These are phyloP conservation scores for Diaporthe nobilis DNA, from an alignment of 2,329 filamentous ascomycete genomes.

Conservation along the genomic window DNA sequence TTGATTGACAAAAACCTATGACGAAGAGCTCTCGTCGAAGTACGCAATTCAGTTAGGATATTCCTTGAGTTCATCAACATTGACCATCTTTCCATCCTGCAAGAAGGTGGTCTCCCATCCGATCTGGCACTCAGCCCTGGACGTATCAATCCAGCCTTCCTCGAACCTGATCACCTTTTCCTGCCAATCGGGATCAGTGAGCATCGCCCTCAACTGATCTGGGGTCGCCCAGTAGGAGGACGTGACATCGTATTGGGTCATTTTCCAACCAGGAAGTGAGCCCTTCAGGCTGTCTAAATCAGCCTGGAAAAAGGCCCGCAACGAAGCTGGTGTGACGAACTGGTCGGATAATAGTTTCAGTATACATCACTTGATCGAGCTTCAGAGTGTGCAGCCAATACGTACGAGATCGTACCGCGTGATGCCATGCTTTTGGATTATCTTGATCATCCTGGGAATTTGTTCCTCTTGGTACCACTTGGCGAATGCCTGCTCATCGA, in stretches of 20 bases:
- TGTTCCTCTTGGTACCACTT: slow-evolving; percentile 17
- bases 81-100: slow-evolving; percentile 9
- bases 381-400: background rate
- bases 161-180: slow-evolving; percentile 8
- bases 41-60: background rate
- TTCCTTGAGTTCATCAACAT: background rate
- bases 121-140: slow-evolving; percentile 6
- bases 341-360: background rate
- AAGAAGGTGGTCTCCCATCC: background rate
- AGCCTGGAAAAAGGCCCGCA: background rate
- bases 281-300: slow-evolving; percentile 14
- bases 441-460: slow-evolving; percentile 1
- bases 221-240: slow-evolving; percentile 16
- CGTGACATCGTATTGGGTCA: background rate
- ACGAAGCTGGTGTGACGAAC: slow-evolving; percentile 3
- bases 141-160: slow-evolving; percentile 13
- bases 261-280: slow-evolving; percentile 10
- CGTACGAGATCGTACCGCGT: background rate
- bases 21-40: background rate
- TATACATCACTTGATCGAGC: background rate
- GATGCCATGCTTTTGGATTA: slow-evolving; percentile 3
- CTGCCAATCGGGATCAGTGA: slow-evolving; percentile 15
- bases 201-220: slow-evolving; percentile 6
- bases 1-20: background rate
- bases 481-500: slow-evolving; percentile 17